These are phyloP conservation scores for Malassezia psittaci DNA, from an alignment of 1,284 basidiomycete genomes.

Conservation along the genomic window DNA sequence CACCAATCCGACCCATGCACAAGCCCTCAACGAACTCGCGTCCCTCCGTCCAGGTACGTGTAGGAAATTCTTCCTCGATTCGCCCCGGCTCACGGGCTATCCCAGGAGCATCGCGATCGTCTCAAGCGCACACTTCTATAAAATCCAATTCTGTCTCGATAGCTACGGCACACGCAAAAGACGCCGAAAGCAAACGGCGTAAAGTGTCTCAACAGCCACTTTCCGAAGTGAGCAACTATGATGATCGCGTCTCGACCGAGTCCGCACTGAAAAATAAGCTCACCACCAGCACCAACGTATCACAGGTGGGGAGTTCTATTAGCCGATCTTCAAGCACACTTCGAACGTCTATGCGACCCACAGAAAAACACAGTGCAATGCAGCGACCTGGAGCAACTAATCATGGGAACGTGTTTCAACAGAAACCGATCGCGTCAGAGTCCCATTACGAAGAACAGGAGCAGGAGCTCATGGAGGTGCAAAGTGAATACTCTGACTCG, in stretches of 20 bases:
- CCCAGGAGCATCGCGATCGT: not conserved
- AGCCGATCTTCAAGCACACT: not conserved
- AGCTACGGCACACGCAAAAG: constrained; percentile 1
- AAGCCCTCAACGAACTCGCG: not conserved
- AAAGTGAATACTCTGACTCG: constrained; percentile 41
- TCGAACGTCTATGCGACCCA: not conserved
- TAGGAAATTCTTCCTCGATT: not conserved
- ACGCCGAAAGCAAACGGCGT: constrained; percentile 10
- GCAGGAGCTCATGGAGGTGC: constrained; percentile 30
- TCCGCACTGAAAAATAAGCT: constrained; percentile 18
- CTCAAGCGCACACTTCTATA: not conserved
- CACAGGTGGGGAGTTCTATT: not conserved
- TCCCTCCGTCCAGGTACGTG: not conserved
- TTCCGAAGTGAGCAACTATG: constrained; percentile 8
- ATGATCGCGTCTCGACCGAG: constrained; percentile 8
- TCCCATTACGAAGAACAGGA: not conserved
- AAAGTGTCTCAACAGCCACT: constrained; percentile 17
- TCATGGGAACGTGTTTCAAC: constrained; percentile 15
- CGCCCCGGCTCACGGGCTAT: not conserved
- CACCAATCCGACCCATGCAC: not conserved
- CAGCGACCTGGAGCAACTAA: constrained; percentile 4
- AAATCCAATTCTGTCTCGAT: not conserved
- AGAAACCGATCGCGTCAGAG: constrained; percentile 15
- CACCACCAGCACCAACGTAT: constrained; percentile 1
- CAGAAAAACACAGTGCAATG: not conserved